phyloP scores from a whole-genome alignment of 169 alveolate genomes.

The Cryptosporidium xiaoi region DNA sequence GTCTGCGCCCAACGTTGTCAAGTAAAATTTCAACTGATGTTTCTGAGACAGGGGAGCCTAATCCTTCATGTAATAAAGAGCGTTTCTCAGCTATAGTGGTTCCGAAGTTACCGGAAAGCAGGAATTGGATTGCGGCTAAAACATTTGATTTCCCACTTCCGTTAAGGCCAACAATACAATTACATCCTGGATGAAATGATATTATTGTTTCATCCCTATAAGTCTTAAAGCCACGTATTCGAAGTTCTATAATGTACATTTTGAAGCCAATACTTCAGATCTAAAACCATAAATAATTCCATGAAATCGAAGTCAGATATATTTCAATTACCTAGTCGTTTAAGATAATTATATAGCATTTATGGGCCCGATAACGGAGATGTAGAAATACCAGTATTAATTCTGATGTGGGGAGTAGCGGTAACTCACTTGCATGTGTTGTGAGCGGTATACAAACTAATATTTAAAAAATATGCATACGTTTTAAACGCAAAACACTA shows the following conservation, averaged over 20 bases:
- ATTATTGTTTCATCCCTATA: constrained; percentile 84
- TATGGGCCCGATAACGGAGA: constrained; percentile 2
- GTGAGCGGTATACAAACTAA: not conserved
- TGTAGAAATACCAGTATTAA: not conserved
- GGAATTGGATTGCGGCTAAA: constrained; percentile 81
- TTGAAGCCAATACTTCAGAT: constrained; percentile 9
- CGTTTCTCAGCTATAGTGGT: constrained; percentile 80
- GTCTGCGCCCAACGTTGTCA: constrained; percentile 81
- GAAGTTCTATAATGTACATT: constrained; percentile 86
- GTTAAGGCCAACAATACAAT: constrained; percentile 85
- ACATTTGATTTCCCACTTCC: constrained; percentile 86
- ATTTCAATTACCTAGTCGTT: too few relatives aligned
- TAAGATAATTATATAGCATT: not conserved
- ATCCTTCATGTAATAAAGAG: constrained; percentile 83
- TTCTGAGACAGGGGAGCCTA: constrained; percentile 77
- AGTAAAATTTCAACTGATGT: constrained; percentile 83
- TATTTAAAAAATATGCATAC: too few relatives aligned
- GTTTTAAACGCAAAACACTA: too few relatives aligned
- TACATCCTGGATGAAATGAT: constrained; percentile 84
- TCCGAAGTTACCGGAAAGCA: constrained; percentile 80
- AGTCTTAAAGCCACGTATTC: constrained; percentile 86
- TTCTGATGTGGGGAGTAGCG: constrained; percentile 3
- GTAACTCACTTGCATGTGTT: not conserved
- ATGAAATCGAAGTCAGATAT: too few relatives aligned
- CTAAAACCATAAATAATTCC: too few relatives aligned